Conservation (phyloP, 2,329 filamentous ascomycete species). For the Aspergillus oerlinghausenensis region DNA sequence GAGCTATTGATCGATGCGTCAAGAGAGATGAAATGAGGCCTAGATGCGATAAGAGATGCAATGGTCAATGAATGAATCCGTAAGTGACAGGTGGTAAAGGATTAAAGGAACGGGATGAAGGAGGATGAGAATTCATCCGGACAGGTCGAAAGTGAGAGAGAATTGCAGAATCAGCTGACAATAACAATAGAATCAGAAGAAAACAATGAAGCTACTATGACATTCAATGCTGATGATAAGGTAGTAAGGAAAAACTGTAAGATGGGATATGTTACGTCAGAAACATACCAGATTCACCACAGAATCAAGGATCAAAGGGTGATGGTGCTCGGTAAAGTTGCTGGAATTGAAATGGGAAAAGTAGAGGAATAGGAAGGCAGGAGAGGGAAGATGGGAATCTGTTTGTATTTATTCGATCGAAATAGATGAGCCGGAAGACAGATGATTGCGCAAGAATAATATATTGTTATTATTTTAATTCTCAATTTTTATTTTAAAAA, state of each 20-base stretch:
- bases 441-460: background rate
- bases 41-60: background rate
- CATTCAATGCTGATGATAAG: background rate
- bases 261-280: slow-evolving; percentile 15
- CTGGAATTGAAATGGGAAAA: background rate
- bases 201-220: background rate
- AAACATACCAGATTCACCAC: background rate
- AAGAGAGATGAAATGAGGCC: background rate
- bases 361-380: background rate
- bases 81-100: background rate
- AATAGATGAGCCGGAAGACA: background rate
- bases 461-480: background rate
- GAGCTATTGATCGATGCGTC: slow-evolving; percentile 1
- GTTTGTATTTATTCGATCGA: background rate
- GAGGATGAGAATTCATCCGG: background rate
- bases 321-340: background rate
- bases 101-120: background rate
- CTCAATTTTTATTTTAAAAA: background rate
- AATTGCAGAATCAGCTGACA: background rate
- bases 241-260: background rate
- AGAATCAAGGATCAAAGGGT: background rate
- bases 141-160: background rate
- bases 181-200: background rate
- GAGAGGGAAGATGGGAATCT: background rate
- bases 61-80: background rate